Evolutionary conservation across 2,329 filamentous ascomycete genomes (phyloP).

Genomic region (Cercospora canescens): DNA sequence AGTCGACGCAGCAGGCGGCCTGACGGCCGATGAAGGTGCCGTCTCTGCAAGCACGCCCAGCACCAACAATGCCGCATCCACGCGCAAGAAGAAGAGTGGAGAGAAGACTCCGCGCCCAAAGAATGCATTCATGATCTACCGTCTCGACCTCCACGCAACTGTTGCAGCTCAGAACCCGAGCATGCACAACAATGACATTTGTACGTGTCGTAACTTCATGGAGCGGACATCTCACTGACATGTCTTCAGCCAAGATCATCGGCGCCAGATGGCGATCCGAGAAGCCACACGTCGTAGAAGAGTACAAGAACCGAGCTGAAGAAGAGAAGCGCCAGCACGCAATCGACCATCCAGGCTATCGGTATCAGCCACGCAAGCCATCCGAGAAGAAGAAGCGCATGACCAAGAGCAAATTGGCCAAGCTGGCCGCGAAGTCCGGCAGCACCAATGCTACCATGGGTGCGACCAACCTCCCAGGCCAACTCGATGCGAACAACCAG

Average conservation of each 20-base stretch:
- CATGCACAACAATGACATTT: conserved; percentile 23
- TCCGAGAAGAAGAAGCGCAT: conserved; percentile 22
- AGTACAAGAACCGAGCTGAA: conserved; percentile 9
- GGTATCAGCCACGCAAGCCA: conserved; percentile 36
- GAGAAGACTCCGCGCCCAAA: conserved; percentile 15
- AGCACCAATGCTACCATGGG: conserved; percentile 14
- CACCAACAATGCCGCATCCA: conserved; percentile 15
- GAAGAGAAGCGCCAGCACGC: conserved; percentile 16
- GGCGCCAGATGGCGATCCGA: conserved; percentile 10
- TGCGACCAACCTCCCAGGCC: neutral
- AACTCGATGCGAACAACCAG: neutral
- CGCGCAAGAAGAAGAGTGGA: conserved; percentile 12
- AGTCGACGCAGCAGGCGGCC: too few relatives aligned
- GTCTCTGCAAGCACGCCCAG: conserved; percentile 19
- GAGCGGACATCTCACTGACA: neutral
- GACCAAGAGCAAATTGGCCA: conserved; percentile 38
- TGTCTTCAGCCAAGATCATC: conserved; percentile 18
- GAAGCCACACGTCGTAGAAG: conserved; percentile 10
- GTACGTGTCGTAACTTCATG: too few relatives aligned
- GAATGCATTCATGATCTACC: conserved; percentile 25
- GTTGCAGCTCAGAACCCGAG: conserved; percentile 13
- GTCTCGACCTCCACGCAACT: conserved; percentile 14
- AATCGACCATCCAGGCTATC: conserved; percentile 19
- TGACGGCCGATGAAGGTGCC: neutral
- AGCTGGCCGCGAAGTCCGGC: conserved; percentile 20